Evolutionary conservation across 1,139 yeast species (phyloP), one percentile per base, ranked within the genome.

Genomic region (Yamadazyma jaroonii): DNA sequence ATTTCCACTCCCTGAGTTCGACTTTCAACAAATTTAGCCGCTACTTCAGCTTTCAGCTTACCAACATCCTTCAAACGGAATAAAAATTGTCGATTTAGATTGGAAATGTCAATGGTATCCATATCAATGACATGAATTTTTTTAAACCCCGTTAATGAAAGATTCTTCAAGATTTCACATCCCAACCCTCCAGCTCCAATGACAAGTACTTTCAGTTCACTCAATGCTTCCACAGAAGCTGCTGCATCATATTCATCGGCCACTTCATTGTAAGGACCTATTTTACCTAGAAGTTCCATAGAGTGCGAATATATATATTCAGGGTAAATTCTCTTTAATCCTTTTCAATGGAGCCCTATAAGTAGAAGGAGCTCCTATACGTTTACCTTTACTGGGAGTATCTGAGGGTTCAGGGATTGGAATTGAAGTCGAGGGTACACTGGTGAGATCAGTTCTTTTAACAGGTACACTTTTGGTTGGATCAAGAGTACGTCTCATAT

Each of bases 121-220:
- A 90, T 86, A 56, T 92, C 98, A 29, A 92, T 86, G 12, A 92
- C 81, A 50, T 86, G 84, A 29, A 92, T 81, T 41, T 82, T 68
- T 36, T 67, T 68, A 53, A 90, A 85, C 3, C 96, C 95, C 3
- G 83, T 71, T 38, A 86, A 66, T 0, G 94, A 92, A 35, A 92
- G 66, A 59, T 89, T 81, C 63, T 90, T 90, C 36, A 92, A 64
- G 26, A 92, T 81, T 60, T 92, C 97, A 64, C 97, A 92, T 0
- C 98, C 98, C 9, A 92, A 66, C 0, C 98, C 98, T 2, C 97
- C 97, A 1, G 97, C 97, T 0, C 98, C 97, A 29, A 90, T 67
- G 1, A 84, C 81, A 45, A 72, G 68, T 45, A 79, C 57, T 40
- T 64, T 64, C 14, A 70, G 49, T 1, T 49, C 42, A 4, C 35